Evolutionary conservation across 1,139 yeast species (phyloP), one percentile per base, ranked within the genome.

Genomic region (Debaryomyces coudertii): DNA sequence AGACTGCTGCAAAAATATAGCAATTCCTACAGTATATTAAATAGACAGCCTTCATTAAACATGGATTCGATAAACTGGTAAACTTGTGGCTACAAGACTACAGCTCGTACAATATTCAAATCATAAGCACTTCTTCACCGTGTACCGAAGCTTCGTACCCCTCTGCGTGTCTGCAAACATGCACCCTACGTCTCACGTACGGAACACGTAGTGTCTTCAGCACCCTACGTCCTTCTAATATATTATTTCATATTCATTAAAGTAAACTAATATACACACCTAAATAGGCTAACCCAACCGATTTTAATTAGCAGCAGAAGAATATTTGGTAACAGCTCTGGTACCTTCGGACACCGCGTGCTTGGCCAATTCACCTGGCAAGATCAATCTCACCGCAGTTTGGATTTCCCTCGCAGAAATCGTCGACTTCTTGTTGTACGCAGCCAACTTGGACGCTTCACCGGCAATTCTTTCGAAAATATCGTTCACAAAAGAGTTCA

Each of bases 281-380:
- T 45, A 47, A 42, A 51, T 43, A 49, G 46, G 49, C 37, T 46
- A 47, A 45, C 42, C 39, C 44, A 42, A 23, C 37, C 43, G 35
- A 46, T 50, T 56, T 60, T 74, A 75, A 65, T 69, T 70, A 62
- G 85, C 79, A 63, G 90, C 85, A 68, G 97, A 88, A 68, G 97
- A 90, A 85, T 92, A 93, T 84, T 93, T 93, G 76, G 98, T 92
- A 66, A 93, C 98, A 75, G 99, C 97, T 87, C 97, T 90, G 65
- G 98, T 92, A 83, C 98, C 98, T 80, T 92, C 98, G 64, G 97
- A 88, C 66, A 90, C 97, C 66, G 98, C 97, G 78, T 92, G 98
- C 85, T 92, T 93, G 62, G 99, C 97, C 76, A 93, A 85, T 81
- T 93, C 99, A 85, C 99, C 99, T 61, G 99, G 99, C 67, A 93